These are phyloP conservation scores for Staphylotrichum tortipilum DNA, from an alignment of 495 filamentous ascomycete species.

Conservation along the genomic window DNA sequence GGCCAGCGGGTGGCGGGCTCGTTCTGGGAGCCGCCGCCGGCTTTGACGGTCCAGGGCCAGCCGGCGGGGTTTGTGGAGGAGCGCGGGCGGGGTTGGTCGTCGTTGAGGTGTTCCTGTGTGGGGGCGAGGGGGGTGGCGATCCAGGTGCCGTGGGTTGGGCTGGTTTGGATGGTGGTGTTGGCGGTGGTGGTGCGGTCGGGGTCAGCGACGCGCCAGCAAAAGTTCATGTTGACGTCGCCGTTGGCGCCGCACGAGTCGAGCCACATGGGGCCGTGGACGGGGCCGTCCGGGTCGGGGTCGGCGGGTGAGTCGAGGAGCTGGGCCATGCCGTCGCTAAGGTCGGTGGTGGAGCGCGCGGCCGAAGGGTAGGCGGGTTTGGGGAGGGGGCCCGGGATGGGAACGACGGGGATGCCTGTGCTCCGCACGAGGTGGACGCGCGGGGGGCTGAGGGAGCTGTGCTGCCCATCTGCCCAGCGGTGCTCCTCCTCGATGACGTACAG, in stretches of 20 bases:
- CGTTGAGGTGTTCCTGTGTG: neutral
- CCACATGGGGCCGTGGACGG: conserved; percentile 46
- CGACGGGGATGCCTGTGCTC: conserved; percentile 48
- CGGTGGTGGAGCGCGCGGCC: neutral
- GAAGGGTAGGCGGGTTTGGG: neutral
- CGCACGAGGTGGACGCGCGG: conserved; percentile 39
- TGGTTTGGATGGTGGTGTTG: no score
- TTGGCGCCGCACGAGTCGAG: conserved; percentile 39
- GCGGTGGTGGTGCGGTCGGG: neutral
- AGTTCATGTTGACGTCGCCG: conserved; percentile 38
- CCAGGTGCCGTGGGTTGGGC: neutral
- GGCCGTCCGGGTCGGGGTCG: conserved; percentile 11
- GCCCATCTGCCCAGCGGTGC: conserved; percentile 41
- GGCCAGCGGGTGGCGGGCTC: conserved; percentile 26
- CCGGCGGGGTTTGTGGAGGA: neutral
- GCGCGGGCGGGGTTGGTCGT: neutral
- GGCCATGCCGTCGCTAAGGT: neutral
- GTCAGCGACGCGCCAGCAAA: conserved; percentile 26
- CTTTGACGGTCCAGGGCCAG: conserved; percentile 13
- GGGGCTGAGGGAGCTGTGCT: conserved; percentile 28
- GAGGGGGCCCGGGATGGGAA: conserved; percentile 5
- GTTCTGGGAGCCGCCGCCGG: no score
- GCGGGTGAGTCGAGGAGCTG: neutral
- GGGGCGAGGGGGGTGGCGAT: neutral
- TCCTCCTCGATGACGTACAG: conserved; percentile 38